Evolutionary conservation across 345 rosid species (phyloP).

Genomic region (Eucalyptus sp.): DNA sequence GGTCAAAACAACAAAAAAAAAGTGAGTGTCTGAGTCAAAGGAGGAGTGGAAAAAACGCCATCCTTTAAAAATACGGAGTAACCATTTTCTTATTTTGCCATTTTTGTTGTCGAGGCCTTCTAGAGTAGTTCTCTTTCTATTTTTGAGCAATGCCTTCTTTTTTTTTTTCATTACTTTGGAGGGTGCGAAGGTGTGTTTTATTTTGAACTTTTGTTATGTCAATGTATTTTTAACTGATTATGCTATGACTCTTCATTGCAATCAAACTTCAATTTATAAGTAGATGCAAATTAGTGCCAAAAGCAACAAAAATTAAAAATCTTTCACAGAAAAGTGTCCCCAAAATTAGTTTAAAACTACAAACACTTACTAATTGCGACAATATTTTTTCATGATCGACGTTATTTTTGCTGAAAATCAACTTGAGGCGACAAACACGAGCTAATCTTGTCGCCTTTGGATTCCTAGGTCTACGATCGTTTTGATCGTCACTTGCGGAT

Average conservation of each 20-base stretch:
- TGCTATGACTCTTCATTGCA: not conserved
- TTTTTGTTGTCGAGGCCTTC: not conserved
- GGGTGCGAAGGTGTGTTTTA: not conserved
- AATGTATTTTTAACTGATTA: not conserved
- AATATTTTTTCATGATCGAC: rapidly evolving
- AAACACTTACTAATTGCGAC: not conserved
- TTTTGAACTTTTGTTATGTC: not conserved
- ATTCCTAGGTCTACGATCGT: not conserved
- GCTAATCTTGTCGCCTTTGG: not conserved
- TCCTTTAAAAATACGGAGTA: not conserved
- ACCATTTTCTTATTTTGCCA: not conserved
- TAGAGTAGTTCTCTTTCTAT: not conserved
- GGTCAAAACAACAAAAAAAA: no score
- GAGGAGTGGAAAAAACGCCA: rapidly evolving
- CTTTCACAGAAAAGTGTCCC: not conserved
- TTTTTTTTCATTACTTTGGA: not conserved
- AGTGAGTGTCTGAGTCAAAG: rapidly evolving
- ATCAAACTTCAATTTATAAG: not conserved
- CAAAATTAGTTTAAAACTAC: not conserved
- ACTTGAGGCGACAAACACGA: not conserved
- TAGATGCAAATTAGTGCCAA: not conserved
- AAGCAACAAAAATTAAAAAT: not conserved
- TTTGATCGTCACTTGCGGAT: not conserved
- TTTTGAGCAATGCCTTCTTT: not conserved
- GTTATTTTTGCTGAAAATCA: not conserved